Evolutionary conservation across 129 eudicot species (phyloP).

Genomic region (Gnaphalium uliginosum): DNA sequence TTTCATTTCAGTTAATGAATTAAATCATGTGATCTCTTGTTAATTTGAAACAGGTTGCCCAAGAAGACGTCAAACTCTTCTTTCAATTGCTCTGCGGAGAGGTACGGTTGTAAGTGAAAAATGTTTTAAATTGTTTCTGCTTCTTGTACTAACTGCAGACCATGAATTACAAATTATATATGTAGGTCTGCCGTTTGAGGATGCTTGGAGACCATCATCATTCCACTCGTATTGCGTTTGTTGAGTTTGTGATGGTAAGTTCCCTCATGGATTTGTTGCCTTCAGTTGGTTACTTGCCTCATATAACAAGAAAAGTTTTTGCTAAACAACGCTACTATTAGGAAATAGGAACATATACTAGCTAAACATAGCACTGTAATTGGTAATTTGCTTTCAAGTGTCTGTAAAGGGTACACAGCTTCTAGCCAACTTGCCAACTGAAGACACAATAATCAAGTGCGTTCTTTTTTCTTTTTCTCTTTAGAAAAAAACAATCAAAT

Average conservation of each 20-base stretch:
- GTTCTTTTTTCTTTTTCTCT: background rate
- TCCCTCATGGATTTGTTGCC: background rate
- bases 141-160: background rate
- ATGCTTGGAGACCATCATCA: background rate
- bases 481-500: too few species aligned
- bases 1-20: too few species aligned
- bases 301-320: background rate
- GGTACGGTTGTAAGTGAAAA: background rate
- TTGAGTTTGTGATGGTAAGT: slow-evolving; percentile 10
- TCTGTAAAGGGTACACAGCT: background rate
- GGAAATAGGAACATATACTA: background rate
- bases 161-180: background rate
- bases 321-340: background rate
- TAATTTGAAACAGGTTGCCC: background rate
- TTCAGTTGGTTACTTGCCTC: background rate
- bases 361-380: background rate
- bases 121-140: background rate
- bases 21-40: background rate
- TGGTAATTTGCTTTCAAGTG: background rate
- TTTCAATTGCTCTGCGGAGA: slow-evolving; percentile 1
- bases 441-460: slow-evolving; percentile 1
- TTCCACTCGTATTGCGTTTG: background rate
- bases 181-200: background rate
- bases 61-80: background rate
- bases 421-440: background rate